These are phyloP conservation scores for Populus hybrid DNA, from an alignment of 441 rosid species.

Conservation along the genomic window DNA sequence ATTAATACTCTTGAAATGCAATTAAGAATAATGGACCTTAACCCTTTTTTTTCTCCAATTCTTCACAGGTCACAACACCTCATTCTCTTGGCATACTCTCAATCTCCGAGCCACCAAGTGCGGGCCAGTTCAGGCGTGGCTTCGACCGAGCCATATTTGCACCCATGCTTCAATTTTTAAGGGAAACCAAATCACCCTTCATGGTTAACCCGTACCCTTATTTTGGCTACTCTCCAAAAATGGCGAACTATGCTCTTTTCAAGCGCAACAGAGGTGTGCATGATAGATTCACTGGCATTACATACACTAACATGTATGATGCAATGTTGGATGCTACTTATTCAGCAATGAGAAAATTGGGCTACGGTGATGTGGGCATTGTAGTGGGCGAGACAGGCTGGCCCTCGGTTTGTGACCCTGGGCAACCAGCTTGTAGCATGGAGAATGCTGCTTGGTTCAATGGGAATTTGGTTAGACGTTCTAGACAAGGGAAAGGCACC, in stretches of 20 bases:
- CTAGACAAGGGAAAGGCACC: constrained; percentile 53
- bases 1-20: background rate
- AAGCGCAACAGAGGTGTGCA: constrained; percentile 43
- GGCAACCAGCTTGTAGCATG: constrained; percentile 38
- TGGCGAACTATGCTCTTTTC: constrained; percentile 56
- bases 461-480: constrained; percentile 50
- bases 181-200: constrained; percentile 58
- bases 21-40: constrained; percentile 12
- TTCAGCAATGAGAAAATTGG: constrained; percentile 58
- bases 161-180: constrained; percentile 60
- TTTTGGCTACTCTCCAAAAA: constrained; percentile 50
- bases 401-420: constrained; percentile 60
- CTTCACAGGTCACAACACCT: constrained; percentile 62
- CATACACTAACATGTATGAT: constrained; percentile 71
- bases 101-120: constrained; percentile 55
- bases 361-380: constrained; percentile 54
- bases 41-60: background rate
- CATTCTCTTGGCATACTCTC: constrained; percentile 62
- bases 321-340: constrained; percentile 79
- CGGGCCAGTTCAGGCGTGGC: constrained; percentile 52
- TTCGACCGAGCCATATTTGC: constrained; percentile 47
- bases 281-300: constrained; percentile 43
- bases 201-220: constrained; percentile 81
- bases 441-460: constrained; percentile 51
- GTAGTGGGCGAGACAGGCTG: constrained; percentile 79